phyloP scores from a whole-genome alignment of 345 rosid species.

The Draba incana region DNA sequence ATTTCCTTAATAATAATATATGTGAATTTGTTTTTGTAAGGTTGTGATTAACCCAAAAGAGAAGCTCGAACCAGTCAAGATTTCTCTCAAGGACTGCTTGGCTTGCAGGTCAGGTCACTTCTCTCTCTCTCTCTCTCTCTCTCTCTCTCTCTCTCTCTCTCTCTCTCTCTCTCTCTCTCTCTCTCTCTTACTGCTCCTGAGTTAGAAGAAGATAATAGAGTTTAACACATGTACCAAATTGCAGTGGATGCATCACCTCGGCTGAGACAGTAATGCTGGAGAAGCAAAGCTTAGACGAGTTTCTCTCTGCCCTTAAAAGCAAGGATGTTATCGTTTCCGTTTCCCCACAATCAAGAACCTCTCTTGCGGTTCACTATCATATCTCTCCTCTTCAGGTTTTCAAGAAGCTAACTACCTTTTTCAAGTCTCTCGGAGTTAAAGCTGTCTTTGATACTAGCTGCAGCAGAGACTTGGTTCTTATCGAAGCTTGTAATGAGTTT shows the following conservation, averaged over 20 bases:
- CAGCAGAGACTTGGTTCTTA: slow-evolving; percentile 76
- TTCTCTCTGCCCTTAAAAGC: slow-evolving; percentile 66
- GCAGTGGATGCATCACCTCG: slow-evolving; percentile 92
- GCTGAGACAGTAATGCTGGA: slow-evolving; percentile 97
- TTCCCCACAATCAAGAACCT: slow-evolving; percentile 91
- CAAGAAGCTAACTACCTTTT: slow-evolving; percentile 76
- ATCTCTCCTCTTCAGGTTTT: slow-evolving; percentile 74
- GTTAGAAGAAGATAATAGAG: neutral
- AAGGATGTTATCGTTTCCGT: slow-evolving; percentile 69
- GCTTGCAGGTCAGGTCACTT: slow-evolving; percentile 73
- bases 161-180: slow-evolving; percentile 13
- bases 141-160: slow-evolving; percentile 14
- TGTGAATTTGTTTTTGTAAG: slow-evolving; percentile 43
- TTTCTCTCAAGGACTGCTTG: slow-evolving; percentile 94
- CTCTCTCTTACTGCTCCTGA: slow-evolving; percentile 12
- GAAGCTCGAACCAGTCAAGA: slow-evolving; percentile 72
- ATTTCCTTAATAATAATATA: neutral
- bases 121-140: slow-evolving; percentile 12
- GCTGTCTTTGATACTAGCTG: slow-evolving; percentile 85
- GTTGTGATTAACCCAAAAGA: slow-evolving; percentile 51
- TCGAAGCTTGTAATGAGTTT: slow-evolving; percentile 92
- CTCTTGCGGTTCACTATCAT: slow-evolving; percentile 74
- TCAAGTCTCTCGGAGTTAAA: slow-evolving; percentile 85
- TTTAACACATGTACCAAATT: slow-evolving; percentile 24
- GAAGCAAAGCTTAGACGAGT: slow-evolving; percentile 94